phyloP scores from a whole-genome alignment of 2,329 filamentous ascomycete species.

The Fusarium algeriense region DNA sequence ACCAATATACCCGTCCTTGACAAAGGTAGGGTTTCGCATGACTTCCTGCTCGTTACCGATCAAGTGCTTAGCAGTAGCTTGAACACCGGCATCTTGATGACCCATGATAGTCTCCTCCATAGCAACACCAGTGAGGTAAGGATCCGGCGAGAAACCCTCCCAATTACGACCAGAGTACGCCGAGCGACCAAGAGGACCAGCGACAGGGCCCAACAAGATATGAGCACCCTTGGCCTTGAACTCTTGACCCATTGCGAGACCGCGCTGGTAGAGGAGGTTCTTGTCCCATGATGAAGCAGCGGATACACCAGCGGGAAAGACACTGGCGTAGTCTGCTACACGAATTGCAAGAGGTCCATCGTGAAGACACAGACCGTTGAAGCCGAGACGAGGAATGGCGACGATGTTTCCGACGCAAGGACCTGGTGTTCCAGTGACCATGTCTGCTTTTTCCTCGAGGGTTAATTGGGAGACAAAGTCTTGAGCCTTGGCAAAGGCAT shows the following conservation, averaged over 20 bases:
- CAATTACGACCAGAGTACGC: slow-evolving; percentile 71
- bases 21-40: slow-evolving; percentile 47
- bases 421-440: slow-evolving; percentile 52
- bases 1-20: slow-evolving; percentile 42
- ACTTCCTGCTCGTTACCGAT: slow-evolving; percentile 55
- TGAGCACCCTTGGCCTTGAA: slow-evolving; percentile 80
- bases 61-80: slow-evolving; percentile 56
- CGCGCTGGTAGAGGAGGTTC: slow-evolving; percentile 75
- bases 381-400: slow-evolving; percentile 56
- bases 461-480: slow-evolving; percentile 49
- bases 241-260: slow-evolving; percentile 64
- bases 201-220: slow-evolving; percentile 66
- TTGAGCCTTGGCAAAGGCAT: slow-evolving; percentile 53
- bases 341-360: slow-evolving; percentile 52
- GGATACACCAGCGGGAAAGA: slow-evolving; percentile 70
- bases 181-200: slow-evolving; percentile 57
- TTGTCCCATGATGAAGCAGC: slow-evolving; percentile 75
- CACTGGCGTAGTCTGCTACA: slow-evolving; percentile 58
- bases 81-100: slow-evolving; percentile 53
- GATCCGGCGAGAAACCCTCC: slow-evolving; percentile 74
- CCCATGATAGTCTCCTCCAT: slow-evolving; percentile 53
- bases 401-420: slow-evolving; percentile 54
- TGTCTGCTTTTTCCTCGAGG: slow-evolving; percentile 49
- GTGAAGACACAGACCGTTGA: slow-evolving; percentile 58
- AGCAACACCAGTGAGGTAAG: slow-evolving; percentile 72